phyloP scores from a whole-genome alignment of 2,329 filamentous ascomycete species.

The Ophiostoma pallidulum region DNA sequence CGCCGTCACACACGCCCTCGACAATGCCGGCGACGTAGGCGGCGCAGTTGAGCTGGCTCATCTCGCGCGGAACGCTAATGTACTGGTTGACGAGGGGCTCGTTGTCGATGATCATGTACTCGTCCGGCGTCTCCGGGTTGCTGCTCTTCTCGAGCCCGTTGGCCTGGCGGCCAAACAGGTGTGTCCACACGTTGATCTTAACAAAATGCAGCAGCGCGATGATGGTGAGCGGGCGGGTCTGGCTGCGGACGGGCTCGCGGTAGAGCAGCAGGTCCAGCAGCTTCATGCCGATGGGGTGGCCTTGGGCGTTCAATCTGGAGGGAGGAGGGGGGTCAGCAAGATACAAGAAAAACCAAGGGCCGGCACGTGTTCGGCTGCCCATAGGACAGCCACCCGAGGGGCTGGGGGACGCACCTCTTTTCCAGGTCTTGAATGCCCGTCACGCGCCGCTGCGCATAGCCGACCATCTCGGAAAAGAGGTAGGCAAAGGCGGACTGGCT shows the following conservation, averaged over 20 bases:
- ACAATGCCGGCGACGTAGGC: constrained; percentile 92
- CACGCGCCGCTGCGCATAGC: constrained; percentile 82
- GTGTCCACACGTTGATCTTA: constrained; percentile 82
- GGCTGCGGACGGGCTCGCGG: constrained; percentile 60
- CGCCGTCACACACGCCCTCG: constrained; percentile 90
- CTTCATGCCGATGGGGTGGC: constrained; percentile 87
- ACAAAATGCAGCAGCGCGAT: constrained; percentile 91
- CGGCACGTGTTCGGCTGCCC: too few relatives aligned
- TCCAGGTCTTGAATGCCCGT: constrained; percentile 91
- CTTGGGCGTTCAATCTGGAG: constrained; percentile 75
- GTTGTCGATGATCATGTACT: constrained; percentile 99
- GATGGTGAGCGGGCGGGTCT: constrained; percentile 75
- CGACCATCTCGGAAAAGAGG: constrained; percentile 92
- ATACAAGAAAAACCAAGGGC: not conserved
- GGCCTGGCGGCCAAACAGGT: constrained; percentile 83
- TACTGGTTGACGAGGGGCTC: constrained; percentile 93
- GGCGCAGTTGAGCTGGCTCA: constrained; percentile 93
- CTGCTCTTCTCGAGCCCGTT: constrained; percentile 86
- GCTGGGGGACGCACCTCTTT: constrained; percentile 60
- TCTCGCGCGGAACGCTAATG: constrained; percentile 86
- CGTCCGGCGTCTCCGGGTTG: constrained; percentile 72
- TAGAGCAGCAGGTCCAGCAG: constrained; percentile 92
- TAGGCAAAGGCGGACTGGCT: constrained; percentile 93
- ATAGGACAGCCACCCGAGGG: too few relatives aligned
- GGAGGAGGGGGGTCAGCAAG: not conserved